A percentile compares a stretch with the other conserved stretches of the same genome.
Evolutionary conservation across 1,284 basidiomycete genomes (phyloP).

Genomic region (Lentinula novae-zelandiae): DNA sequence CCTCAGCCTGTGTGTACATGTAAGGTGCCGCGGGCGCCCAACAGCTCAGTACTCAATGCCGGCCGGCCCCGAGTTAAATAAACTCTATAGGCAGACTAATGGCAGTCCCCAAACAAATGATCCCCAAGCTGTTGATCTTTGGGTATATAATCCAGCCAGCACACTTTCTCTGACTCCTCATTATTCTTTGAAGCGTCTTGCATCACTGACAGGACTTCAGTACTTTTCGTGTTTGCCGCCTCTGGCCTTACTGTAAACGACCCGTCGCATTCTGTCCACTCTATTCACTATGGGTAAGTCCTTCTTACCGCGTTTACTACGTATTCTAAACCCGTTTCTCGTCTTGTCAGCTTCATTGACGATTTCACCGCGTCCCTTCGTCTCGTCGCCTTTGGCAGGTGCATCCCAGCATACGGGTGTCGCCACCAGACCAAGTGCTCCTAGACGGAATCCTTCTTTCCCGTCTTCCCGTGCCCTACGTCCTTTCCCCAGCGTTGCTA

Average conservation of each 20-base stretch:
- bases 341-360: slow-evolving; percentile 18
- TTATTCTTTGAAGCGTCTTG: background rate
- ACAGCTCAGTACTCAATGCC: background rate
- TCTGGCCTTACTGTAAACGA: background rate
- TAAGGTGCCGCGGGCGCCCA: background rate
- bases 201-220: background rate
- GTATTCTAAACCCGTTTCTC: slow-evolving; percentile 5
- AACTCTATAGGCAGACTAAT: too few species aligned
- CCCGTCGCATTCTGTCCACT: background rate
- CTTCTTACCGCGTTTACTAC: background rate
- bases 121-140: background rate
- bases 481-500: slow-evolving; percentile 65
- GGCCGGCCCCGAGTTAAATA: background rate
- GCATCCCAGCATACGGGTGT: slow-evolving; percentile 21
- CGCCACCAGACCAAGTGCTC: slow-evolving; percentile 19
- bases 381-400: slow-evolving; percentile 61
- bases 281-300: slow-evolving; percentile 26
- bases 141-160: background rate
- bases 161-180: background rate
- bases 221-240: background rate
- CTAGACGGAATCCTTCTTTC: slow-evolving; percentile 48
- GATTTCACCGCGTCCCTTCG: slow-evolving; percentile 37
- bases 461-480: slow-evolving; percentile 68
- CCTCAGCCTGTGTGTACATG: background rate
- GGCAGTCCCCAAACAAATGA: background rate